Evolutionary conservation across 1,284 basidiomycete genomes (phyloP), one percentile per base, ranked within the genome.

Genomic region (Ustilago trichophora): DNA sequence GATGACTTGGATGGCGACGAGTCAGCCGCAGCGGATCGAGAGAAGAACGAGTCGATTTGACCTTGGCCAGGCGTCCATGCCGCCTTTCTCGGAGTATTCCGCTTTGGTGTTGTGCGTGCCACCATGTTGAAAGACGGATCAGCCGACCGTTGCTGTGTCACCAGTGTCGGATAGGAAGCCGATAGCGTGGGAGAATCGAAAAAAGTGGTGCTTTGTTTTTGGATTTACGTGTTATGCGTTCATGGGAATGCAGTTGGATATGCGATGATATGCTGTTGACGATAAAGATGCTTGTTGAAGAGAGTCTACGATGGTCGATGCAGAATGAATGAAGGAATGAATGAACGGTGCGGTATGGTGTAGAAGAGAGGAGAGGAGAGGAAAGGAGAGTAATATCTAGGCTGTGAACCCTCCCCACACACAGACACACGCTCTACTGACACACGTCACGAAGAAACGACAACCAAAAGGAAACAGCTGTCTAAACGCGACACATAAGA

Each of bases 11-110:
- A 29, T 8, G 27, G 27, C 27, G 27, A 29, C 7, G 27, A 29
- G 27, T 7, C 27, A 24, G 48, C 46, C 15, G 36, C 27, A n/a
- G 48, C 31, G 7, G 34, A 32, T 13, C 48, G 42, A 5, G 52
- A 13, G 48, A 67, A 67, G 48, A 60, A 67, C 12, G 56, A 67
- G 12, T 47, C 46, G 48, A 67, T 59, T n/a, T 50, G 51, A 26
- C 57, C 64, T 49, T 67, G 55, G 15, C 37, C 52, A 1, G 47
- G 42, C 16, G 46, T 22, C 12, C 33, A 27, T 9, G 46, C 52
- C 7, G 43, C 38, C 44, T 49, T 47, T 4, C 15, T 51, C 21
- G 60, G 53, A 21, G 44, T 63, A 31, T 31, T 51, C 29, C 53
- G 48, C 45, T 45, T 63, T 5, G 60, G 56, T 10, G 49, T 51